Evolutionary conservation across 2,329 filamentous ascomycete species (phyloP).

Genomic region (Setomelanomma holmii): DNA sequence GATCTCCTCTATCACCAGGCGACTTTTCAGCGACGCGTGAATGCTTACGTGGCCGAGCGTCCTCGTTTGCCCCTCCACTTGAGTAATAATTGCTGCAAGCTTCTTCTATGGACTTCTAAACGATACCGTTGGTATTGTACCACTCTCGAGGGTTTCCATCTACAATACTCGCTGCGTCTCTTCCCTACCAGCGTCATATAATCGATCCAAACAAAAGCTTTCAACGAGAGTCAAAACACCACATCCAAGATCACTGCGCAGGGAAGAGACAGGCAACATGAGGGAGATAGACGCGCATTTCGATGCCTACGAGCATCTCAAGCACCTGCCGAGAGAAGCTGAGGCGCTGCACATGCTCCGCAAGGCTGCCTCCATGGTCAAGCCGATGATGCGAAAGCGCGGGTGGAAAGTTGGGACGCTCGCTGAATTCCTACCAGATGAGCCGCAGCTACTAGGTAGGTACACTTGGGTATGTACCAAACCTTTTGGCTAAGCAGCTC

Average conservation of each 20-base stretch:
- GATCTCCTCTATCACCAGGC: constrained; percentile 14
- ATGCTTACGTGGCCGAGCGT: constrained; percentile 35
- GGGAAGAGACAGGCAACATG: constrained; percentile 29
- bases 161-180: neutral
- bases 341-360: constrained; percentile 68
- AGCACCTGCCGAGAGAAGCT: constrained; percentile 52
- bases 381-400: constrained; percentile 90
- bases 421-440: constrained; percentile 82
- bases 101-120: neutral
- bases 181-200: too few species aligned
- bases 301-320: constrained; percentile 58
- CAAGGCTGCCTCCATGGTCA: constrained; percentile 86
- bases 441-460: constrained; percentile 74
- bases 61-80: constrained; percentile 19
- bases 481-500: constrained; percentile 18
- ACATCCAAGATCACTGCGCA: too few species aligned
- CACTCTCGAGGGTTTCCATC: neutral
- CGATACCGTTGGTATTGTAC: neutral
- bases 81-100: constrained; percentile 3
- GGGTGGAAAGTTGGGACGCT: constrained; percentile 81
- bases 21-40: constrained; percentile 27
- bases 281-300: constrained; percentile 58
- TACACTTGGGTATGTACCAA: neutral
- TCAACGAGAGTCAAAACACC: too few species aligned
- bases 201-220: too few species aligned